phyloP scores from a whole-genome alignment of 495 filamentous ascomycete species.

The Talaromyces borbonicus region DNA sequence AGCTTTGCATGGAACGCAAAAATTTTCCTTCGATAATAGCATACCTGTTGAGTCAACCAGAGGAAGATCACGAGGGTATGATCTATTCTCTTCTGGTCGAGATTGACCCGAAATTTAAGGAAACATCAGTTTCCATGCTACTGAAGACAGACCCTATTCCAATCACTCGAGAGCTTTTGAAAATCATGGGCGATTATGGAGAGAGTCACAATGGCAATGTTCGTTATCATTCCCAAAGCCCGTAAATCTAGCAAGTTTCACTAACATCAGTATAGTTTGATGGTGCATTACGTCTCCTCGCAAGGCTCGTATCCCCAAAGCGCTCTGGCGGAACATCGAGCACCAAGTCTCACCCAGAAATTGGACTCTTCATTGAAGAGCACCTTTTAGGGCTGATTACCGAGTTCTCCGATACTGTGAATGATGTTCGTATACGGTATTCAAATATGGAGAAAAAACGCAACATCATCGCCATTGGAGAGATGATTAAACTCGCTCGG shows the following conservation, averaged over 20 bases:
- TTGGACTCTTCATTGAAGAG: constrained; percentile 70
- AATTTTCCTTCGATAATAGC: constrained; percentile 76
- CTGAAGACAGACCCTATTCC: constrained; percentile 65
- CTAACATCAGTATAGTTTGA: constrained; percentile 32
- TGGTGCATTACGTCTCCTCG: constrained; percentile 57
- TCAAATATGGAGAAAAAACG: constrained; percentile 59
- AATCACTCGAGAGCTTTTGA: constrained; percentile 75
- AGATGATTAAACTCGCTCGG: constrained; percentile 70
- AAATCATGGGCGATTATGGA: constrained; percentile 61
- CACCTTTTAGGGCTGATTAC: constrained; percentile 85
- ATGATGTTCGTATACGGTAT: constrained; percentile 50
- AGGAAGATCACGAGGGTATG: constrained; percentile 51
- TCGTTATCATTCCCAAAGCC: constrained; percentile 12
- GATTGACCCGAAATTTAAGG: constrained; percentile 57
- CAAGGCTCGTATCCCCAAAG: constrained; percentile 50
- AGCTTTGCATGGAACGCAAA: constrained; percentile 49
- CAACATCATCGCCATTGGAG: constrained; percentile 72
- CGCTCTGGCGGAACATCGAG: constrained; percentile 31
- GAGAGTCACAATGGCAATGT: constrained; percentile 50
- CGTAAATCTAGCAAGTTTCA: background rate
- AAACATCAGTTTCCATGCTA: constrained; percentile 54
- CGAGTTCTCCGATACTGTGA: constrained; percentile 71
- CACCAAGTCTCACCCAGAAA: constrained; percentile 43
- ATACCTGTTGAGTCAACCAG: constrained; percentile 64
- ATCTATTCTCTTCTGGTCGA: constrained; percentile 57